These are phyloP conservation scores for Cyberlindnera veronae DNA, from an alignment of 805 yeast species.

Conservation along the genomic window DNA sequence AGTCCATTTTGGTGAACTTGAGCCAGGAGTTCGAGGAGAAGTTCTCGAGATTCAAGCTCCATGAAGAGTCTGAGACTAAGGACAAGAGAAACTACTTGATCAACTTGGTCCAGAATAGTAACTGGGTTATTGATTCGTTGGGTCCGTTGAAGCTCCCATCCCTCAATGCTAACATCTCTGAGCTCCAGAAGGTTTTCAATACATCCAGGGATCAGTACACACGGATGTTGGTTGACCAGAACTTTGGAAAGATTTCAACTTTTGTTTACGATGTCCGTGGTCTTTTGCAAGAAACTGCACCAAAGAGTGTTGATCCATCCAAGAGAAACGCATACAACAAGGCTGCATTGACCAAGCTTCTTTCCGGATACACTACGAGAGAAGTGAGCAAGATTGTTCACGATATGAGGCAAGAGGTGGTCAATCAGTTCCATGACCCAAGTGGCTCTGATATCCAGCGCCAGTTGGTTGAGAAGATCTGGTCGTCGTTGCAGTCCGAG, in stretches of 20 bases:
- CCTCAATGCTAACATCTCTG: conserved; percentile 16
- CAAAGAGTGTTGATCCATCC: conserved; percentile 40
- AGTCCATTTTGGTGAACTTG: conserved; percentile 30
- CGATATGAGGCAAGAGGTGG: conserved; percentile 53
- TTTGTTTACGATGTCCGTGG: conserved; percentile 64
- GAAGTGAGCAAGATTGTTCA: conserved; percentile 55
- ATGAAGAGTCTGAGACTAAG: conserved; percentile 25
- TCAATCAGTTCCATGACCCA: conserved; percentile 43
- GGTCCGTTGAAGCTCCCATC: conserved; percentile 25
- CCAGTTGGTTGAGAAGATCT: conserved; percentile 55
- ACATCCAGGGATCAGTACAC: conserved; percentile 41
- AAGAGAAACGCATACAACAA: conserved; percentile 63
- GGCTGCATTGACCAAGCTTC: conserved; percentile 53
- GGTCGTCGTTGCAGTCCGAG: conserved; percentile 68
- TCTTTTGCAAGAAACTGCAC: conserved; percentile 33
- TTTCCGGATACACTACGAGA: conserved; percentile 51
- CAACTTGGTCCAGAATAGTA: conserved; percentile 49
- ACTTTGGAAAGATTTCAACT: conserved; percentile 64
- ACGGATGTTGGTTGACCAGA: conserved; percentile 42
- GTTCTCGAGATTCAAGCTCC: conserved; percentile 15
- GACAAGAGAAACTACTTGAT: conserved; percentile 39
- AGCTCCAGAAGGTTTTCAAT: conserved; percentile 28
- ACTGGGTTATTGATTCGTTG: conserved; percentile 45
- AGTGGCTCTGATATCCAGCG: conserved; percentile 42
- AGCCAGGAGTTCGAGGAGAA: conserved; percentile 22